Evolutionary conservation across 169 alveolate genomes (phyloP), one percentile per base, ranked within the genome.

Genomic region (Cystoisospora suis): DNA sequence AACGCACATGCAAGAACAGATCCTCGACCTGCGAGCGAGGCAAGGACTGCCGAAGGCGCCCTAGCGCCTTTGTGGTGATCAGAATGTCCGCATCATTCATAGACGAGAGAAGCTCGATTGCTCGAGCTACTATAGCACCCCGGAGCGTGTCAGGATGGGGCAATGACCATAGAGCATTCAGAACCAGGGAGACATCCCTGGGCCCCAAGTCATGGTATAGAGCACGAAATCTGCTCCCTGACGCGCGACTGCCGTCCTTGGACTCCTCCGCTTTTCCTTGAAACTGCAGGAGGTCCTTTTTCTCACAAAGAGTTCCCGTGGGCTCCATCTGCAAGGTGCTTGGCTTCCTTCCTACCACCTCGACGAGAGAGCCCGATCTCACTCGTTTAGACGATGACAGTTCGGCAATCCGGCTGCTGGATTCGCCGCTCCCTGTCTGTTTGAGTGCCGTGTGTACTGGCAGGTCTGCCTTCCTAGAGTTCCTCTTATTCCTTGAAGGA

Each of bases 101-200:
- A 36, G 77, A 65, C 36, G 77, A 65, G 45, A 65, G 77, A 15
- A 65, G 42, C 42, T 65, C 34, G 27, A 44, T 32, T 1, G 77
- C 77, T 6, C 7, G 40, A n/a, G 77, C 15, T n/a, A 65, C 77
- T 7, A 65, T 12, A 44, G 77, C 77, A 23, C 40, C n/a, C 77
- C 77, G n/a, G 45, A 65, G 44, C 40, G 77, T 32, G 45, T 65
- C 7, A 5, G 77, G 77, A n/a, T 65, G 77, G 12, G 77, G 77
- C 77, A 65, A 44, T n/a, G 45, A 1, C 5, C 36, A 32, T 12
- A 65, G n/a, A 36, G 77, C 77, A n/a, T 65, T 65, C 77, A 65
- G 15, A 23, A 44, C 34, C 36, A 65, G 40, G 36, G 77, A 65
- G 5, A 65, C 36, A 32, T 65, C 77, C 34, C 77, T 36, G 0